Conservation (phyloP, 1,284 basidiomycete species). For the Moesziomyces antarcticus region DNA sequence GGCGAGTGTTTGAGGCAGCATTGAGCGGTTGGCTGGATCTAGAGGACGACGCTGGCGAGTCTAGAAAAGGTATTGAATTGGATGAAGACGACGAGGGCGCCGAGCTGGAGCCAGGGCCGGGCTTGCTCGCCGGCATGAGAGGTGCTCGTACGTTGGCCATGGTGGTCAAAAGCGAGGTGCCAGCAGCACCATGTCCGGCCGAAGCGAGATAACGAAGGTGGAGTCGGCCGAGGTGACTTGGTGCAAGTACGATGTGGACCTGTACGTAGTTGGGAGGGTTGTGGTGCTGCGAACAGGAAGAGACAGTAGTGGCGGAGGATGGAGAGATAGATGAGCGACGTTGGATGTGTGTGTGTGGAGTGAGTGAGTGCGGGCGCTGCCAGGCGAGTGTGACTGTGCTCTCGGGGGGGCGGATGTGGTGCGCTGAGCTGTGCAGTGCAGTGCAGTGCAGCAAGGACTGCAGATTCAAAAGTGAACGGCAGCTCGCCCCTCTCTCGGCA, state of each 20-base stretch:
- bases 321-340: too few relatives aligned
- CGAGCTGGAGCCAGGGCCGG: slow-evolving; percentile 7
- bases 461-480: too few relatives aligned
- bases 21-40: slow-evolving; percentile 17
- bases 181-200: slow-evolving; percentile 24
- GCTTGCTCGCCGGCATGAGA: not conserved
- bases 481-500: too few relatives aligned
- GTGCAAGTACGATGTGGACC: too few relatives aligned
- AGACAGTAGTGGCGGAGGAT: too few relatives aligned
- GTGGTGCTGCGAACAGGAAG: too few relatives aligned
- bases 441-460: not conserved
- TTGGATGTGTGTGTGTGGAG: too few relatives aligned
- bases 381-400: not conserved
- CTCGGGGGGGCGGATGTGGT: not conserved
- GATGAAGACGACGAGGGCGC: slow-evolving; percentile 13
- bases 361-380: too few relatives aligned
- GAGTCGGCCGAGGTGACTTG: not conserved
- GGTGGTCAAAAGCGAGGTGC: not conserved
- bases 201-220: not conserved
- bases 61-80: slow-evolving; percentile 3
- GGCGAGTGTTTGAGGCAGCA: slow-evolving; percentile 4
- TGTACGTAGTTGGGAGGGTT: too few relatives aligned
- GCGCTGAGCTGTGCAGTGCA: not conserved
- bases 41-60: slow-evolving; percentile 17
- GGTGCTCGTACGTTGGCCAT: not conserved